A percentile compares a stretch with the other conserved stretches of the same genome.
Evolutionary conservation across 2,329 filamentous ascomycete species (phyloP).

Genomic region (Nothomitra cinnamomea): DNA sequence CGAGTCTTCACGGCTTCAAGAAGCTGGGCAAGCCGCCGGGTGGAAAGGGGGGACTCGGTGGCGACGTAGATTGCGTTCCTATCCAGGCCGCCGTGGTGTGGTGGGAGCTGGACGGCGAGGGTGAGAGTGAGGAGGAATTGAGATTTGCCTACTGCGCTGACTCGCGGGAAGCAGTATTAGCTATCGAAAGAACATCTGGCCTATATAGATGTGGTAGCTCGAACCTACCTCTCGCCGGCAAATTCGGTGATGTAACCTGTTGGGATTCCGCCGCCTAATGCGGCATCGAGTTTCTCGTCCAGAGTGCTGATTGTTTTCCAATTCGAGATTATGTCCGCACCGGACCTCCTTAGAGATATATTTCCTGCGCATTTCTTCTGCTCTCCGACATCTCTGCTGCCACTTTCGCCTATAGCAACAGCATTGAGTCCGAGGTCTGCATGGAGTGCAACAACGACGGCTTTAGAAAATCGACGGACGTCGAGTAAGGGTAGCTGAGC

Average conservation of each 20-base stretch:
- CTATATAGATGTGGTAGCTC: not conserved
- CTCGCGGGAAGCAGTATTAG: conserved; percentile 1
- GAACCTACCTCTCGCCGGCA: conserved; percentile 61
- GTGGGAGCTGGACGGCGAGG: conserved; percentile 65
- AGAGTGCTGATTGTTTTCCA: conserved; percentile 62
- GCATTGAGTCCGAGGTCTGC: conserved; percentile 34
- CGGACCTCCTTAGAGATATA: conserved; percentile 17
- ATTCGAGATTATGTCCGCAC: conserved; percentile 23
- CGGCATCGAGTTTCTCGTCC: conserved; percentile 51
- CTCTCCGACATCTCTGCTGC: not conserved
- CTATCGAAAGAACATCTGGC: conserved; percentile 5
- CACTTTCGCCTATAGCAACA: conserved; percentile 5
- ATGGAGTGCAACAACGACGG: conserved; percentile 50
- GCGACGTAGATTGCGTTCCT: conserved; percentile 74
- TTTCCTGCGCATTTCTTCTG: not conserved
- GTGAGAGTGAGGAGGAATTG: conserved; percentile 78
- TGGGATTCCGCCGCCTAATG: conserved; percentile 64
- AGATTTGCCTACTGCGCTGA: conserved; percentile 77
- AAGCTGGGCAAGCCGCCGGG: conserved; percentile 64
- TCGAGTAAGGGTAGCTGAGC: conserved; percentile 69
- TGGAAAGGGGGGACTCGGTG: conserved; percentile 75
- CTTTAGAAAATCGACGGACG: conserved; percentile 53
- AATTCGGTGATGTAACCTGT: conserved; percentile 74
- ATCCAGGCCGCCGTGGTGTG: conserved; percentile 51
- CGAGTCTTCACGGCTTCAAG: conserved; percentile 47